Evolutionary conservation across 495 filamentous ascomycete genomes (phyloP).

Genomic region (Penicillium nucicola): DNA sequence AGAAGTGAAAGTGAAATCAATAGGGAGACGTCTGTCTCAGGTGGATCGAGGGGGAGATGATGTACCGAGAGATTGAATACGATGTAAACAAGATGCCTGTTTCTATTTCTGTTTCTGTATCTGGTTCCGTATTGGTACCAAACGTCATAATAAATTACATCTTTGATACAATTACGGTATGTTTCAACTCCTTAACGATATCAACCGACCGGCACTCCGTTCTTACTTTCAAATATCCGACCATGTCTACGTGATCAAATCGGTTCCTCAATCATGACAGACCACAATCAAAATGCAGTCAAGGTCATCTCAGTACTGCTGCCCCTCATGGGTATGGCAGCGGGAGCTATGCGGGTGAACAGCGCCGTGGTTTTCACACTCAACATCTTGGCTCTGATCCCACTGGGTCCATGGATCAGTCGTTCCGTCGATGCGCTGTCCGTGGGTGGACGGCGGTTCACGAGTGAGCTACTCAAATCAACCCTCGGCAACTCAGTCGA

Average conservation of each 20-base stretch:
- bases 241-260: background rate
- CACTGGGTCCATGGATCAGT: slow-evolving; percentile 14
- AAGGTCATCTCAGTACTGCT: background rate
- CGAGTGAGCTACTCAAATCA: slow-evolving; percentile 24
- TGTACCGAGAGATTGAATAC: background rate
- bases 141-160: slow-evolving; percentile 1
- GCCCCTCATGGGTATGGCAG: slow-evolving; percentile 12
- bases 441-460: background rate
- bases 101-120: too few species aligned
- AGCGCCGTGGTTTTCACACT: slow-evolving; percentile 11
- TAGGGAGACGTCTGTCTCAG: too few species aligned
- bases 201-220: background rate
- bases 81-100: too few species aligned
- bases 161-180: background rate
- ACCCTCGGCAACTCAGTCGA: slow-evolving; percentile 26
- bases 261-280: background rate
- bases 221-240: background rate
- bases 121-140: background rate
- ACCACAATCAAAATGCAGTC: background rate
- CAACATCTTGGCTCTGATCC: slow-evolving; percentile 16
- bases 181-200: background rate
- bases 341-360: slow-evolving; percentile 5
- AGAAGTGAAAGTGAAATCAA: background rate
- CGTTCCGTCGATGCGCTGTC: slow-evolving; percentile 16
- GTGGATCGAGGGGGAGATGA: background rate